Percentiles rank a stretch among this genome's conserved stretches.
phyloP scores from a whole-genome alignment of 352 stramenopile genomes.

The Globisporangium spiculum region DNA sequence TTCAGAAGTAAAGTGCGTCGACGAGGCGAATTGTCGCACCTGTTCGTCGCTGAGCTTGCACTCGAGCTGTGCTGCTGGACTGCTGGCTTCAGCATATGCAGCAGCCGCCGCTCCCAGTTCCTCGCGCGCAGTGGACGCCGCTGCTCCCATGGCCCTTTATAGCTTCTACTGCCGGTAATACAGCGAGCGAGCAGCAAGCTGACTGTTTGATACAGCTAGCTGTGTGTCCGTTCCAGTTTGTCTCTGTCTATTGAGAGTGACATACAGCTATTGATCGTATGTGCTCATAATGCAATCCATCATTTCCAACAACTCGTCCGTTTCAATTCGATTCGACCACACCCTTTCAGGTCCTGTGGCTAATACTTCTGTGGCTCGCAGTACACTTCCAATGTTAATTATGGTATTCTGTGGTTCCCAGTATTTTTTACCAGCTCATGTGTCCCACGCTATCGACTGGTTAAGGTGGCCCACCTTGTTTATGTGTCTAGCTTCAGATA shows the following conservation, averaged over 20 bases:
- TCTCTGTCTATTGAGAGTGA: background rate
- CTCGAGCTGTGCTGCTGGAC: conserved; percentile 21
- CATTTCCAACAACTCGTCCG: conserved; percentile 1
- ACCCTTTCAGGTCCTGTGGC: conserved; percentile 3
- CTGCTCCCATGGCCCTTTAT: conserved; percentile 39
- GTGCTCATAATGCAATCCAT: background rate
- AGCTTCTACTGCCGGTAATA: background rate
- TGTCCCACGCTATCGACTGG: conserved; percentile 18
- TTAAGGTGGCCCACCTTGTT: conserved; percentile 17
- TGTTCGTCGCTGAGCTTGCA: conserved; percentile 60
- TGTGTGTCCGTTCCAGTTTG: background rate
- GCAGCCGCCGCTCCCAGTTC: conserved; percentile 22
- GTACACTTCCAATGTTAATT: background rate
- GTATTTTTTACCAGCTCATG: background rate
- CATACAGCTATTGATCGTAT: background rate
- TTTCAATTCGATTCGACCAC: background rate
- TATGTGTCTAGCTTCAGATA: background rate
- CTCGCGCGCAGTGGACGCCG: conserved; percentile 60
- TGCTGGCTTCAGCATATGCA: background rate
- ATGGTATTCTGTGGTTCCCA: background rate
- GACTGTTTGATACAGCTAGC: background rate
- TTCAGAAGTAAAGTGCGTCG: conserved; percentile 55
- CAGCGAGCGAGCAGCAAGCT: background rate
- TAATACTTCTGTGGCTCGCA: background rate
- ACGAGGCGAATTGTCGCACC: conserved; percentile 34